Conservation (phyloP, 2,329 filamentous ascomycete species). For the Ophiostoma quercus region DNA sequence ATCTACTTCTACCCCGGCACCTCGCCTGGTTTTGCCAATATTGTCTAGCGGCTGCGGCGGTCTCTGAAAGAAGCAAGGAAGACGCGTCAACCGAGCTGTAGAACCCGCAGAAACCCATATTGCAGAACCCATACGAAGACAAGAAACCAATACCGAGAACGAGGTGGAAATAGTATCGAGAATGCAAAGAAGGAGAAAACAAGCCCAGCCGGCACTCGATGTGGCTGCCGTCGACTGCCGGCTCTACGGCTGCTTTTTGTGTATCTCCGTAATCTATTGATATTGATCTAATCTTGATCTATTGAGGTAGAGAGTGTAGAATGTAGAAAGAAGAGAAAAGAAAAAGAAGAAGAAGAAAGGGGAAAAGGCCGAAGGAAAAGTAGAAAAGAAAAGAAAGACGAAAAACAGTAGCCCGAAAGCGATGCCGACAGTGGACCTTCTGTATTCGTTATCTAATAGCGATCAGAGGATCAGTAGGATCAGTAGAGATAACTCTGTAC, state of each 20-base stretch:
- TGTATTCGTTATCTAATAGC: too few species aligned
- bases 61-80: not conserved
- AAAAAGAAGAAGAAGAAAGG: not conserved
- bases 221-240: conserved; percentile 8
- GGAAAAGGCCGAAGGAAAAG: not conserved
- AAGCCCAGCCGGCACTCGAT: not conserved
- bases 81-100: not conserved
- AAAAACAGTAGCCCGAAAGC: not conserved
- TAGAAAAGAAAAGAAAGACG: not conserved
- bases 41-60: not conserved
- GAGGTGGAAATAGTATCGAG: not conserved
- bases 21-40: conserved; percentile 3
- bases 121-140: not conserved
- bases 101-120: too few species aligned
- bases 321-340: not conserved
- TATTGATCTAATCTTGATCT: not conserved
- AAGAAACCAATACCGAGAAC: conserved; percentile 3
- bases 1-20: not conserved
- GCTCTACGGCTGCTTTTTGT: not conserved
- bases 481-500: too few species aligned
- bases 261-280: not conserved
- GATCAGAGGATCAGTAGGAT: too few species aligned
- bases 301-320: not conserved
- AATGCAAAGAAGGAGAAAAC: not conserved
- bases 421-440: not conserved